Conservation (phyloP, 1,139 yeast species). For the Pneumocystis oryctolagi region DNA sequence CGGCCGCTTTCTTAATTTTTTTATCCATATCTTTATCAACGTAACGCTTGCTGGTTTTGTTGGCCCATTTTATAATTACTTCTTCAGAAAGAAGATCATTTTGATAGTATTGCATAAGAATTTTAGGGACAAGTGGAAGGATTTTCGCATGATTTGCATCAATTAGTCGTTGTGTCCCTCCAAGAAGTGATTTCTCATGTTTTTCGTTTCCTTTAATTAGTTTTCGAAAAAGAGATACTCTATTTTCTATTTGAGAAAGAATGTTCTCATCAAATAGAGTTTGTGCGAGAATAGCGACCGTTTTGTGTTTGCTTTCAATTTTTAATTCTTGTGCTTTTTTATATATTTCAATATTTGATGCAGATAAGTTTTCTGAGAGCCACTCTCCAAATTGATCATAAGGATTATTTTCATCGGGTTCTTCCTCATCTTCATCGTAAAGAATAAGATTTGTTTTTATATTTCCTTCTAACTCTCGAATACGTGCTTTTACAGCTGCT, state of each 20-base stretch:
- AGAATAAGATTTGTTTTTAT: constrained; percentile 15
- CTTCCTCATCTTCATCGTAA: constrained; percentile 24
- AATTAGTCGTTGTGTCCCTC: constrained; percentile 87
- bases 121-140: constrained; percentile 61
- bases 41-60: constrained; percentile 81
- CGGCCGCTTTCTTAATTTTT: constrained; percentile 91
- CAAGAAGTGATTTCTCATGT: constrained; percentile 77
- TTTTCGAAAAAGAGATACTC: constrained; percentile 43
- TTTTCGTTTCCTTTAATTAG: constrained; percentile 27
- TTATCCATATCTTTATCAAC: constrained; percentile 85
- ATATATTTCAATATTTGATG: constrained; percentile 74
- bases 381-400: constrained; percentile 81
- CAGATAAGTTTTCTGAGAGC: constrained; percentile 48
- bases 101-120: constrained; percentile 67
- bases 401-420: constrained; percentile 29
- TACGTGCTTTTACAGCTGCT: constrained; percentile 91
- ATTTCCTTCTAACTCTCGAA: constrained; percentile 60
- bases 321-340: constrained; percentile 75
- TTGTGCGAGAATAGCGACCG: constrained; percentile 87
- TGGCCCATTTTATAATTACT: constrained; percentile 68
- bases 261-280: constrained; percentile 70
- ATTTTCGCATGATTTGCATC: constrained; percentile 73
- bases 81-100: constrained; percentile 76
- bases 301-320: constrained; percentile 54
- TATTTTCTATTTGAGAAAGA: constrained; percentile 55